Conservation (phyloP, 1,139 yeast genomes). For the Debaryomycetaceae sp. region DNA sequence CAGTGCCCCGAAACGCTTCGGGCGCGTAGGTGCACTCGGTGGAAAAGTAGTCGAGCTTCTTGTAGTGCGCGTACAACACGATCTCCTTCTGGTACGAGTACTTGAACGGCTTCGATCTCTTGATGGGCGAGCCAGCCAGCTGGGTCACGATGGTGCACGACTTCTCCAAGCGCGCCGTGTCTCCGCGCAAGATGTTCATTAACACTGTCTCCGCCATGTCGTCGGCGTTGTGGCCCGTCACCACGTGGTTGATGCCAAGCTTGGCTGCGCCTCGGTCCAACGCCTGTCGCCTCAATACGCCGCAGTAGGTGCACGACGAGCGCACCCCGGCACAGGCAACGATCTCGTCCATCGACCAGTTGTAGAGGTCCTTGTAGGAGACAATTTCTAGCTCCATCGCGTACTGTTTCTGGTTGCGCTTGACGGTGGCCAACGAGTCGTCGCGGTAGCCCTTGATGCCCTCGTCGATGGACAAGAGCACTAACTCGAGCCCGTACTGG, state of each 20-base stretch:
- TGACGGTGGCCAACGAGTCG: slow-evolving; percentile 94
- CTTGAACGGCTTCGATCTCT: slow-evolving; percentile 93
- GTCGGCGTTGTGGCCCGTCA: slow-evolving; percentile 98
- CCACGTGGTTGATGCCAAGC: slow-evolving; percentile 81
- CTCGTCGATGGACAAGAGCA: slow-evolving; percentile 85
- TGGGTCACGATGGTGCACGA: slow-evolving; percentile 88
- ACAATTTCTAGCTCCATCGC: slow-evolving; percentile 85
- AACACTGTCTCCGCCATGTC: slow-evolving; percentile 98
- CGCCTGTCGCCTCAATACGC: slow-evolving; percentile 94
- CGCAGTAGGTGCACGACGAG: slow-evolving; percentile 96
- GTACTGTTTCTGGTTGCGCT: slow-evolving; percentile 86
- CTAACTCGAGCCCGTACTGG: slow-evolving; percentile 79
- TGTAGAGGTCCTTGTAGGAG: slow-evolving; percentile 81
- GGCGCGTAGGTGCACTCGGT: slow-evolving; percentile 99
- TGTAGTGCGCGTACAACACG: slow-evolving; percentile 94
- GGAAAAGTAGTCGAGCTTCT: slow-evolving; percentile 89
- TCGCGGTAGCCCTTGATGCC: slow-evolving; percentile 97
- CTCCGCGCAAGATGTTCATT: slow-evolving; percentile 95
- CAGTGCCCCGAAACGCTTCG: slow-evolving; percentile 97
- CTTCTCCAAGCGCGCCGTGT: slow-evolving; percentile 83
- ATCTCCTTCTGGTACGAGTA: slow-evolving; percentile 96
- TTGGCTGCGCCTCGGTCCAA: slow-evolving; percentile 94
- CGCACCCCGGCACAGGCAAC: slow-evolving; percentile 93
- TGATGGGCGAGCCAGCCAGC: slow-evolving; percentile 72
- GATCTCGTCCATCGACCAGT: slow-evolving; percentile 98